Base-by-base conservation (phyloP, 768 basidiomycete genomes). In the Fistulinella prunicolor region DNA sequence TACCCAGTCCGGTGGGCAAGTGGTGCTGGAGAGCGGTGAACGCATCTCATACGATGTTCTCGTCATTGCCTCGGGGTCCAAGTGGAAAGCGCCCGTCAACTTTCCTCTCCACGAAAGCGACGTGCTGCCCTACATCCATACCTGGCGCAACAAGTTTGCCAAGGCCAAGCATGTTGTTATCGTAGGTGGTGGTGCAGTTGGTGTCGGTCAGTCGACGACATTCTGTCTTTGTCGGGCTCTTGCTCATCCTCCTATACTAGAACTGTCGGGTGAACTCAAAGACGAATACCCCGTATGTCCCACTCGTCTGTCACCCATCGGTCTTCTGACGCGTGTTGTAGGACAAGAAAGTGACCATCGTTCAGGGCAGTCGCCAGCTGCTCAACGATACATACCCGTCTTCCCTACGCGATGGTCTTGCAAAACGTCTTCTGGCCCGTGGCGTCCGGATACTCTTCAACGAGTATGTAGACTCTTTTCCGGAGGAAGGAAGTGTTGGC, bases 151-250 rank as follows among this genome's bases (percentile, higher is more conserved):
- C 21, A 62, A 59, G 23, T 69, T 76, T 49, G 60, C 60, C 12
- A 54, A 62, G 5, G 69, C 74, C 5, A 57, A 62, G 30, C 67
- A 68, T 59, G 71, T 82, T 50, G 69, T 79, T 6, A 56, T 84
- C 21, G 79, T 71, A 1, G 82, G 81, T 21, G 81, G 81, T 30
- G 82, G 82, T 24, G 72, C 80, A 6, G 71, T 84, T 24, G 80
- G 76, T 4, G 56, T 80, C 29, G 79, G 76, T 77, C 42, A 49
- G 71, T 52, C 23, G 2, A 9, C 22, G 9, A 28, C 9, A 3
- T 17, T 32, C 6, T 8, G 32, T 21, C 28, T 1, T 16, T 4
- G 3, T 39, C 14, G 36, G 26, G 36, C 14, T 20, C 38, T 23
- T 16, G 28, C 24, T 57, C 48, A 53, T 38, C 7, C 4, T 38